phyloP scores from a whole-genome alignment of 2,329 filamentous ascomycete species.

The Celoporthe dispersa region DNA sequence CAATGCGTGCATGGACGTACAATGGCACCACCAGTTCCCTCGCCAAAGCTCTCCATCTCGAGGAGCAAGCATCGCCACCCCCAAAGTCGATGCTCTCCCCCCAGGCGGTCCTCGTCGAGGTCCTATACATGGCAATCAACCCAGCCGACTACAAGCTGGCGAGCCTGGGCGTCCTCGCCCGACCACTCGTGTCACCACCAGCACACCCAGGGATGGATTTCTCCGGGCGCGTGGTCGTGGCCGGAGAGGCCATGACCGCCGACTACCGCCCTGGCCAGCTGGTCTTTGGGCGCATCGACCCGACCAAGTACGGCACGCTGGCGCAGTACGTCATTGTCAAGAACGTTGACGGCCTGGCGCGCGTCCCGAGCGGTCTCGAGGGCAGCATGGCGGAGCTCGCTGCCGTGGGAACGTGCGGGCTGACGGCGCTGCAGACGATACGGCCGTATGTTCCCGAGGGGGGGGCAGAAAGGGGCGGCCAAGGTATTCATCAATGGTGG shows the following conservation, averaged over 20 bases:
- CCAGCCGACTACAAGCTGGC: constrained; percentile 68
- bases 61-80: constrained; percentile 47
- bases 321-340: constrained; percentile 43
- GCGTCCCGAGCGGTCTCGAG: constrained; percentile 48
- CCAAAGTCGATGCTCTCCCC: constrained; percentile 41
- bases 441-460: constrained; percentile 44
- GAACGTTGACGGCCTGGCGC: constrained; percentile 38
- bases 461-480: constrained; percentile 38
- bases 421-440: constrained; percentile 53
- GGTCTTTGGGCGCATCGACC: constrained; percentile 48
- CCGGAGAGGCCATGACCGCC: constrained; percentile 36
- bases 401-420: constrained; percentile 49
- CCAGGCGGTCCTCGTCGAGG: constrained; percentile 57
- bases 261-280: constrained; percentile 44
- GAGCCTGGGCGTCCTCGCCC: constrained; percentile 50
- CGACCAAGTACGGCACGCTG: constrained; percentile 40
- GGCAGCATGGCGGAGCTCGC: constrained; percentile 43
- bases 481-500: constrained; percentile 69
- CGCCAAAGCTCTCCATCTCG: constrained; percentile 57
- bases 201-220: constrained; percentile 57
- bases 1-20: constrained; percentile 66
- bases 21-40: constrained; percentile 48
- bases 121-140: constrained; percentile 60
- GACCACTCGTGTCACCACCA: constrained; percentile 44
- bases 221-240: constrained; percentile 47